These are phyloP conservation scores for Fusarium anguioides DNA, from an alignment of 2,329 filamentous ascomycete species.

Conservation along the genomic window DNA sequence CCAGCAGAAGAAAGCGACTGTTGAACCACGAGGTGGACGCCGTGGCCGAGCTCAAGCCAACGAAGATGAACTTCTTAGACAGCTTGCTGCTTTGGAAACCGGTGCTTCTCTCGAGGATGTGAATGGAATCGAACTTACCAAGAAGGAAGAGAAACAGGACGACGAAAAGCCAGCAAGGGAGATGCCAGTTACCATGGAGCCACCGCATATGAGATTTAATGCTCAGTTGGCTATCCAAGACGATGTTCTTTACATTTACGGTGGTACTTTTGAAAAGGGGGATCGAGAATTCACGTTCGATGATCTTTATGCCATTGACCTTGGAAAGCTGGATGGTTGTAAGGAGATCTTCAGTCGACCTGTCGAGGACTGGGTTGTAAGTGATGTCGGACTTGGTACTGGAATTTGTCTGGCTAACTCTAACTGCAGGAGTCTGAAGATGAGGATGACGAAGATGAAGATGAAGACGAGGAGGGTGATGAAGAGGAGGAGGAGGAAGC, in stretches of 20 bases:
- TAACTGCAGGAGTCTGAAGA: constrained; percentile 65
- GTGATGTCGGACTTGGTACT: constrained; percentile 38
- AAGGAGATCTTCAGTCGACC: constrained; percentile 90
- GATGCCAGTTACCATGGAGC: constrained; percentile 77
- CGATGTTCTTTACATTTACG: constrained; percentile 92
- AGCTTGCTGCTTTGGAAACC: constrained; percentile 85
- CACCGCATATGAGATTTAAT: constrained; percentile 92
- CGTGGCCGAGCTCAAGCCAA: constrained; percentile 86
- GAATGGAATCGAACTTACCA: constrained; percentile 62
- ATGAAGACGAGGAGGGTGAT: constrained; percentile 69
- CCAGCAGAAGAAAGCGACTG: constrained; percentile 67
- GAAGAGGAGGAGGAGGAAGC: constrained; percentile 65
- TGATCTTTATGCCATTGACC: constrained; percentile 90
- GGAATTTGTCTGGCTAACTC: constrained; percentile 20
- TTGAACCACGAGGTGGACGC: constrained; percentile 65
- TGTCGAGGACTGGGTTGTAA: constrained; percentile 82
- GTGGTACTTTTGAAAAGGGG: constrained; percentile 94
- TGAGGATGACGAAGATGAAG: constrained; percentile 68
- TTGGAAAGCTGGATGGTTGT: constrained; percentile 95
- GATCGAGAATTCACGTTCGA: constrained; percentile 97
- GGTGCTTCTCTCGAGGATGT: constrained; percentile 71
- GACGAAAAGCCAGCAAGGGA: constrained; percentile 70
- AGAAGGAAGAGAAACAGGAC: constrained; percentile 64
- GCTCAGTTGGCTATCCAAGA: constrained; percentile 90
- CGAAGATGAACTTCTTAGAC: constrained; percentile 88